phyloP scores from a whole-genome alignment of 2,329 filamentous ascomycete genomes.

The Diaporthe batatas region DNA sequence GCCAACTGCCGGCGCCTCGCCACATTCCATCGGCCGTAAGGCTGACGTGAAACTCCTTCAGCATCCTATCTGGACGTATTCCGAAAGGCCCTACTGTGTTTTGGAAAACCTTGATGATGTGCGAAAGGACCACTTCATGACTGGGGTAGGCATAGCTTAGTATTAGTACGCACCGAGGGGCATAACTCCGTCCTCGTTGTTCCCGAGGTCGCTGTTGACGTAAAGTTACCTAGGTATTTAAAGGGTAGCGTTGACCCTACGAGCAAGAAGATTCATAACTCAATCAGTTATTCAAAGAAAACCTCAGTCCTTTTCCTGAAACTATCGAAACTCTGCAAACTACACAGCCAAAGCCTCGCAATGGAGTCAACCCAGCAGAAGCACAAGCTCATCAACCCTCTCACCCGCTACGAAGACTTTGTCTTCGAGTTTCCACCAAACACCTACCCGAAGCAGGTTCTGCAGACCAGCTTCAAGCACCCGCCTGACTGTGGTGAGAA shows the following conservation, averaged over 20 bases:
- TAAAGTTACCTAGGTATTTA: neutral
- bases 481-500: conserved; percentile 18
- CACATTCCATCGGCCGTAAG: neutral
- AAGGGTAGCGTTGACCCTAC: neutral
- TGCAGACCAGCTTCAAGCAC: conserved; percentile 17
- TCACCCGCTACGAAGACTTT: conserved; percentile 14
- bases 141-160: neutral
- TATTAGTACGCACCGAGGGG: neutral
- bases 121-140: neutral
- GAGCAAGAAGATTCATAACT: neutral
- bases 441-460: conserved; percentile 12
- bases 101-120: neutral
- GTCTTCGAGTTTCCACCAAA: neutral
- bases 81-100: neutral
- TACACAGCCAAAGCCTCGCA: neutral
- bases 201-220: too few species aligned
- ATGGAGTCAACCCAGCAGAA: conserved; percentile 10
- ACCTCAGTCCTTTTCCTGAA: neutral
- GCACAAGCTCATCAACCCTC: conserved; percentile 19
- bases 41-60: neutral
- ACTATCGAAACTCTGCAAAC: neutral
- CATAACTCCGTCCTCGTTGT: neutral
- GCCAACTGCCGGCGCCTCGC: neutral
- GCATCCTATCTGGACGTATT: too few species aligned
- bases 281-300: too few species aligned